These are phyloP conservation scores for Leucogyrophana mollusca DNA, from an alignment of 768 basidiomycete species.

Conservation along the genomic window DNA sequence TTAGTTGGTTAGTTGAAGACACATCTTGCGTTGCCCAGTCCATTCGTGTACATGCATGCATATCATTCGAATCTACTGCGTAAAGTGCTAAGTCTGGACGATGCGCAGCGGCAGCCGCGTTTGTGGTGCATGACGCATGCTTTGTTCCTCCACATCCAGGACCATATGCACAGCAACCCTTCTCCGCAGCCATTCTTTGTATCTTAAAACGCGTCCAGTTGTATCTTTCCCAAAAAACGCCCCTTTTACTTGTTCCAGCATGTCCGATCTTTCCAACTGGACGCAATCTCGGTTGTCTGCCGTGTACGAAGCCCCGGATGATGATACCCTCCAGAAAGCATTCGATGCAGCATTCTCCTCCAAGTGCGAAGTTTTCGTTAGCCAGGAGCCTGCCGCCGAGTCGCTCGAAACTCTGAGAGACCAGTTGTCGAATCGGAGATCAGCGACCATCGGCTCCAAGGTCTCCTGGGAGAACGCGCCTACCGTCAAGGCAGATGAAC, in stretches of 20 bases:
- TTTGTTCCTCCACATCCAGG: neutral
- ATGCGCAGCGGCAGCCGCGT: neutral
- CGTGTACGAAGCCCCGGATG: slow-evolving; percentile 22
- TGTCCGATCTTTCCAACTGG: slow-evolving; percentile 22
- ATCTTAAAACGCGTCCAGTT: neutral
- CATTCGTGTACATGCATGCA: slow-evolving; percentile 25
- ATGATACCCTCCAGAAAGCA: slow-evolving; percentile 8
- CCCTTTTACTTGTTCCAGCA: slow-evolving; percentile 1
- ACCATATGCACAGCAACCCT: neutral
- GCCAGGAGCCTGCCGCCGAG: slow-evolving; percentile 23
- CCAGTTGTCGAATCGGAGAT: slow-evolving; percentile 19
- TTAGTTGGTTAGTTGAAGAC: slow-evolving; percentile 15
- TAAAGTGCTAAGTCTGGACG: neutral
- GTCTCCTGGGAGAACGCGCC: slow-evolving; percentile 37
- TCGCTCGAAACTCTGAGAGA: slow-evolving; percentile 27
- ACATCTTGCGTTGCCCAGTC: slow-evolving; percentile 17
- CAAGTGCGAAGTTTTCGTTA: slow-evolving; percentile 29
- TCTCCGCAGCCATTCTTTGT: slow-evolving; percentile 1
- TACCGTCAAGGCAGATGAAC: slow-evolving; percentile 17
- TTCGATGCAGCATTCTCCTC: slow-evolving; percentile 33
- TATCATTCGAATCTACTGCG: slow-evolving; percentile 4
- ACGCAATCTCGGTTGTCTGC: slow-evolving; percentile 24
- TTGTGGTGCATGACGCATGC: neutral
- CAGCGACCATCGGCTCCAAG: slow-evolving; percentile 14
- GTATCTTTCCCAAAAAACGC: neutral